Conservation (phyloP, 1,139 yeast genomes). For the Hansenula sp. region DNA sequence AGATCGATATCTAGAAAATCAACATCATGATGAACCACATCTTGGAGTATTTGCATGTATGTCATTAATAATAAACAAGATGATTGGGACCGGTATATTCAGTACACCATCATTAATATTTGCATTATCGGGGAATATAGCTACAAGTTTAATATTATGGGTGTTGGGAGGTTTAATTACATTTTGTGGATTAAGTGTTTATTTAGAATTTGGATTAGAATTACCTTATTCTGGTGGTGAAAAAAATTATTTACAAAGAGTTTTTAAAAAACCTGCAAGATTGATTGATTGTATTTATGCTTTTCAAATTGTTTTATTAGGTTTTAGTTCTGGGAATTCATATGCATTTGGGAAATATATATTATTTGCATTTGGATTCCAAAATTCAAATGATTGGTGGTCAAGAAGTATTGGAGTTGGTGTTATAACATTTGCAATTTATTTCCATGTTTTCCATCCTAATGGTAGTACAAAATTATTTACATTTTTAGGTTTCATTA, state of each 20-base stretch:
- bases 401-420: slow-evolving; percentile 42
- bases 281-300: slow-evolving; percentile 41
- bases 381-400: slow-evolving; percentile 24
- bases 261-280: slow-evolving; percentile 32
- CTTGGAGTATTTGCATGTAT: slow-evolving; percentile 22
- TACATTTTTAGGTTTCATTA: slow-evolving; percentile 40
- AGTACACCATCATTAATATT: slow-evolving; percentile 46
- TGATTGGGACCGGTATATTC: slow-evolving; percentile 50
- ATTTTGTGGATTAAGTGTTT: slow-evolving; percentile 43
- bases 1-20: background rate
- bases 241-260: slow-evolving; percentile 43
- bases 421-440: slow-evolving; percentile 38
- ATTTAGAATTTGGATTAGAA: slow-evolving; percentile 43
- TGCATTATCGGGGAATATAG: slow-evolving; percentile 40
- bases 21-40: slow-evolving; percentile 7
- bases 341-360: slow-evolving; percentile 49
- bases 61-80: slow-evolving; percentile 41
- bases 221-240: slow-evolving; percentile 48
- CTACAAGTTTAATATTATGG: slow-evolving; percentile 37
- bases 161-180: slow-evolving; percentile 41
- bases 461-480: slow-evolving; percentile 40
- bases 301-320: slow-evolving; percentile 42
- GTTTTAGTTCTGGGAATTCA: slow-evolving; percentile 47
- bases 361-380: slow-evolving; percentile 33
- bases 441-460: slow-evolving; percentile 36